phyloP scores from a whole-genome alignment of 345 rosid genomes.

The Euclidium syriacum region DNA sequence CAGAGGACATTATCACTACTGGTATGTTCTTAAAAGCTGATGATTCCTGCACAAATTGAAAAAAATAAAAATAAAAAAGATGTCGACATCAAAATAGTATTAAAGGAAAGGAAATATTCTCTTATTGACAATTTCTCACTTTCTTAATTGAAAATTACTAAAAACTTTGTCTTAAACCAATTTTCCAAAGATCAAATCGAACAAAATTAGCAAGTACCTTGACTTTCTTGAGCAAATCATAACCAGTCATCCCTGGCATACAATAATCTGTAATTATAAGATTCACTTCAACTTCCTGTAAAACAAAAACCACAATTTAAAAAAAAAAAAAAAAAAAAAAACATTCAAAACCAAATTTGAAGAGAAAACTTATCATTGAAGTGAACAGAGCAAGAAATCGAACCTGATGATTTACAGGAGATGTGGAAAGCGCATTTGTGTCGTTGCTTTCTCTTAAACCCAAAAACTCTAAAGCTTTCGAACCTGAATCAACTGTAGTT shows the following conservation, averaged over 20 bases:
- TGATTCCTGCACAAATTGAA: constrained; percentile 41
- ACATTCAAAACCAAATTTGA: background rate
- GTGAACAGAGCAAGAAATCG: background rate
- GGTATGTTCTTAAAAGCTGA: constrained; percentile 61
- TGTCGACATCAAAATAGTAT: background rate
- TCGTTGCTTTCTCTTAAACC: constrained; percentile 33
- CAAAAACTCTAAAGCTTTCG: constrained; percentile 80
- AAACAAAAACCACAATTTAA: background rate
- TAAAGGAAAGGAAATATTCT: background rate
- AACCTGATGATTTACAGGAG: constrained; percentile 29
- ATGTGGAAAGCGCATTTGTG: constrained; percentile 29
- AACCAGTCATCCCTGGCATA: constrained; percentile 91
- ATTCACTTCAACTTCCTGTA: constrained; percentile 58
- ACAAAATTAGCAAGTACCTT: constrained; percentile 40
- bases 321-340: background rate
- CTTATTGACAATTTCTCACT: constrained; percentile 16
- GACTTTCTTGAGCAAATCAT: constrained; percentile 72
- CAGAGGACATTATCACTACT: constrained; percentile 88
- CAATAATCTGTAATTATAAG: constrained; percentile 82
- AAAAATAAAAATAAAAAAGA: too few relatives aligned
- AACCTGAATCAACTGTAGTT: constrained; percentile 87
- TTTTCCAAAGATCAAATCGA: background rate
- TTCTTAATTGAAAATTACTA: background rate
- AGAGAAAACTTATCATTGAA: background rate
- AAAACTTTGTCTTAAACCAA: background rate